Conservation (phyloP, 805 yeast species). For the Maudiozyma serrabonitensis region DNA sequence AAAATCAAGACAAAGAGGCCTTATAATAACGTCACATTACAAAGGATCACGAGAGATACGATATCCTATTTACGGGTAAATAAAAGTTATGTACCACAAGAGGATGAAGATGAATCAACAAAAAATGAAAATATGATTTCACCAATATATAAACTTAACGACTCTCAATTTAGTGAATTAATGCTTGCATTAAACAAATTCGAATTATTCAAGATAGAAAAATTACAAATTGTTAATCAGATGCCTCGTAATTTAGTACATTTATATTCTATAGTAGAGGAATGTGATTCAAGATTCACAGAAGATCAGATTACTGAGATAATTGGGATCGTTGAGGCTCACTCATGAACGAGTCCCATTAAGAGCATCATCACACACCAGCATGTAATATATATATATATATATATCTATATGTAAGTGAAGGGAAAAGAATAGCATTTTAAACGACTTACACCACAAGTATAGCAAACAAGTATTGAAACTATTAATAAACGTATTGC, state of each 20-base stretch:
- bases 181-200: conserved; percentile 30
- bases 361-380: neutral
- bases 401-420: neutral
- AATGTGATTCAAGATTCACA: conserved; percentile 79
- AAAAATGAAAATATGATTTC: conserved; percentile 6
- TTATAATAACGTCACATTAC: conserved; percentile 30
- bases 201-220: conserved; percentile 70
- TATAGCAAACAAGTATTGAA: too few relatives aligned
- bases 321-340: conserved; percentile 42
- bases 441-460: neutral
- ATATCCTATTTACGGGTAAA: conserved; percentile 18
- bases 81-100: conserved; percentile 14
- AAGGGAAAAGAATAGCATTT: neutral
- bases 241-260: conserved; percentile 75
- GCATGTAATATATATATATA: neutral
- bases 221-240: conserved; percentile 70
- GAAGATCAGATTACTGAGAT: conserved; percentile 56
- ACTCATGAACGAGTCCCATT: conserved; percentile 9
- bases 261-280: conserved; percentile 75
- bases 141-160: conserved; percentile 24
- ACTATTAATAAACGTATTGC: too few relatives aligned
- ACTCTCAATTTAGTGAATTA: conserved; percentile 23
- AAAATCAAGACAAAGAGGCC: conserved; percentile 22
- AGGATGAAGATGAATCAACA: conserved; percentile 10
- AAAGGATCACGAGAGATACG: conserved; percentile 29